Evolutionary conservation across 2,329 filamentous ascomycete genomes (phyloP).

Genomic region (Fusarium sp.): DNA sequence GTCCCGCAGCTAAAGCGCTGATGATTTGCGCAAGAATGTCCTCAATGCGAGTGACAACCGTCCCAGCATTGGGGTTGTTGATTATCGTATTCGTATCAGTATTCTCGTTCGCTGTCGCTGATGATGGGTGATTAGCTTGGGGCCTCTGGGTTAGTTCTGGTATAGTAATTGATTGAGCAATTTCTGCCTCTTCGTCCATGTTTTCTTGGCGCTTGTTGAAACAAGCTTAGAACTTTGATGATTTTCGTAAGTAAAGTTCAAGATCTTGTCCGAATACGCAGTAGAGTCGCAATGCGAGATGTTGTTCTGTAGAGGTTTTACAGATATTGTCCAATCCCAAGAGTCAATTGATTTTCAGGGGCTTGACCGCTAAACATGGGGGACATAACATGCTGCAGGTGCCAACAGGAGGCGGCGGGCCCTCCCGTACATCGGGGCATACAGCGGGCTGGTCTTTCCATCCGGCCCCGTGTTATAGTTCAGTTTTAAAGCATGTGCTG

Average conservation of each 20-base stretch:
- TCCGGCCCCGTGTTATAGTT: constrained; percentile 19
- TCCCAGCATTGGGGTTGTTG: constrained; percentile 28
- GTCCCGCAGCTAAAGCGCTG: constrained; percentile 38
- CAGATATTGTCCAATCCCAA: constrained; percentile 8
- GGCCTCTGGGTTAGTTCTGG: constrained; percentile 4
- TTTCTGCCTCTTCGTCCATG: constrained; percentile 3
- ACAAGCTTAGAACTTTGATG: background rate
- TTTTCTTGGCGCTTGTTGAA: background rate
- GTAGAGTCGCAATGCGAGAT: background rate
- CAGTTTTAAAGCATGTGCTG: constrained; percentile 30
- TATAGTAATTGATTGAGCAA: constrained; percentile 13
- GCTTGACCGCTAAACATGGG: constrained; percentile 34
- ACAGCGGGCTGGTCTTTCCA: background rate
- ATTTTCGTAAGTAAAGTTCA: background rate
- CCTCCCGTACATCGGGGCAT: background rate
- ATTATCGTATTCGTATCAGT: constrained; percentile 40
- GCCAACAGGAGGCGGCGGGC: constrained; percentile 23
- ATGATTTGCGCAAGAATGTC: constrained; percentile 46
- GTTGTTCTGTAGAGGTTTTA: constrained; percentile 2
- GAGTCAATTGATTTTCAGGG: constrained; percentile 22
- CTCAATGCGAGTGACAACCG: constrained; percentile 50
- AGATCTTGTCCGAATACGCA: constrained; percentile 20
- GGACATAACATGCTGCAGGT: constrained; percentile 14
- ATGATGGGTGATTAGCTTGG: background rate
- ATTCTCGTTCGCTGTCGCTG: background rate